phyloP scores from a whole-genome alignment of 1,284 basidiomycete species.

The Lignosus rhinocerotis region DNA sequence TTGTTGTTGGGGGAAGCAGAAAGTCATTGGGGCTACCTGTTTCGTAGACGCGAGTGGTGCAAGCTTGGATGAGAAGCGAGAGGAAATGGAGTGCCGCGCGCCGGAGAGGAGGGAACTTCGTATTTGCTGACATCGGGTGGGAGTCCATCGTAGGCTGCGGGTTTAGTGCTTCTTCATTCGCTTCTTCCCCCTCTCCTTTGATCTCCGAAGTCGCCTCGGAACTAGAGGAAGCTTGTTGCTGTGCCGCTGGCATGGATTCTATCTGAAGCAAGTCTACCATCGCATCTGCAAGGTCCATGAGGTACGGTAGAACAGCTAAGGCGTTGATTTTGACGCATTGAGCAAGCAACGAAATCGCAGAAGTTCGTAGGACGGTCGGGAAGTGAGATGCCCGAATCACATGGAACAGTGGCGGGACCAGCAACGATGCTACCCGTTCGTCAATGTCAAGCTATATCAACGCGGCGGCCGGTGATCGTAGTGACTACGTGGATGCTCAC shows the following conservation, averaged over 20 bases:
- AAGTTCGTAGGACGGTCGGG: conserved; percentile 77
- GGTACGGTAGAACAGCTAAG: conserved; percentile 64
- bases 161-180: conserved; percentile 14
- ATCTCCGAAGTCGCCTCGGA: conserved; percentile 1
- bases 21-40: conserved; percentile 24
- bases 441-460: not conserved
- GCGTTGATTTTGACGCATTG: conserved; percentile 69
- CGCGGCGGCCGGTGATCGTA: not conserved
- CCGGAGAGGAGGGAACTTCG: conserved; percentile 78
- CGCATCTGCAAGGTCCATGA: conserved; percentile 58
- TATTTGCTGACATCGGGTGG: conserved; percentile 54
- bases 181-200: conserved; percentile 3
- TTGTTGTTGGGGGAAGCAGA: conserved; percentile 39
- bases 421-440: conserved; percentile 51
- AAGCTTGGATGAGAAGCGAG: conserved; percentile 59
- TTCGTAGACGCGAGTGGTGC: conserved; percentile 50
- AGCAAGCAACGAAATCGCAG: conserved; percentile 80
- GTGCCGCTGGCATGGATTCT: conserved; percentile 51
- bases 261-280: conserved; percentile 81
- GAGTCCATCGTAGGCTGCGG: conserved; percentile 45
- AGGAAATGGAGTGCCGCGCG: conserved; percentile 84
- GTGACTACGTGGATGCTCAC: conserved; percentile 43
- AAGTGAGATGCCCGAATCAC: conserved; percentile 58
- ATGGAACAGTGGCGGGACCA: conserved; percentile 71
- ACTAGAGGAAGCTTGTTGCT: conserved; percentile 8